phyloP scores from a whole-genome alignment of 192 early-diverging fungal genomes.

The Podila epicladia region DNA sequence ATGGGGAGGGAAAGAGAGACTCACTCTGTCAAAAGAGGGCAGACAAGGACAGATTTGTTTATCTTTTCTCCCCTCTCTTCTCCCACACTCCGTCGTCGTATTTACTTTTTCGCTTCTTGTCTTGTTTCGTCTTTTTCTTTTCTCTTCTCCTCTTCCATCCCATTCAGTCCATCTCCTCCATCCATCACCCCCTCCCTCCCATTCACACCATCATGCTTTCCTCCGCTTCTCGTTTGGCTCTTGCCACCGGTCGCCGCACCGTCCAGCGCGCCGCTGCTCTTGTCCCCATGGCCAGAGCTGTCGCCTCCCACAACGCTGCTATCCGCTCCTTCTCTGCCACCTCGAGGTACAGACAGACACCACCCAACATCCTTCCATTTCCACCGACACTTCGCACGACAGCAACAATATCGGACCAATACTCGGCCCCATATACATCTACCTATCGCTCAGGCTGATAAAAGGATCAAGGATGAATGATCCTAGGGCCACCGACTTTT shows the following conservation, averaged over 20 bases:
- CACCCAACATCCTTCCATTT: background rate
- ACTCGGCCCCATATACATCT: too few species aligned
- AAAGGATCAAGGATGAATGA: too few species aligned
- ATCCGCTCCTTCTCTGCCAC: constrained; percentile 54
- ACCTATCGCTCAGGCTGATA: too few species aligned
- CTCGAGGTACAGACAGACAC: constrained; percentile 23
- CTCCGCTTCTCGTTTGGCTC: constrained; percentile 37
- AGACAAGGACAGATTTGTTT: background rate
- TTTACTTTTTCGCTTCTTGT: too few species aligned
- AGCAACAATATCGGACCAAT: too few species aligned
- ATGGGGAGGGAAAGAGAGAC: background rate
- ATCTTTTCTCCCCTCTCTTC: background rate
- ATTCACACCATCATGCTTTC: constrained; percentile 35
- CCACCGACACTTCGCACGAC: background rate
- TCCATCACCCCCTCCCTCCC: background rate
- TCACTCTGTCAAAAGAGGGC: too few species aligned
- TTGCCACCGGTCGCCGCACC: constrained; percentile 40
- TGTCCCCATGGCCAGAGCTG: constrained; percentile 32
- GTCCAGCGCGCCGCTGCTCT: constrained; percentile 44
- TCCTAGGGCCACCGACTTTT: too few species aligned
- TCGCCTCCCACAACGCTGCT: constrained; percentile 35
- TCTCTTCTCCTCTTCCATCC: constrained; percentile 3
- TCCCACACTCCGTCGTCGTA: constrained; percentile 24
- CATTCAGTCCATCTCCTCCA: constrained; percentile 1
- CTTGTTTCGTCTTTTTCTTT: background rate